Conservation (phyloP, 768 basidiomycete genomes). For the Boletellus ananiceps region DNA sequence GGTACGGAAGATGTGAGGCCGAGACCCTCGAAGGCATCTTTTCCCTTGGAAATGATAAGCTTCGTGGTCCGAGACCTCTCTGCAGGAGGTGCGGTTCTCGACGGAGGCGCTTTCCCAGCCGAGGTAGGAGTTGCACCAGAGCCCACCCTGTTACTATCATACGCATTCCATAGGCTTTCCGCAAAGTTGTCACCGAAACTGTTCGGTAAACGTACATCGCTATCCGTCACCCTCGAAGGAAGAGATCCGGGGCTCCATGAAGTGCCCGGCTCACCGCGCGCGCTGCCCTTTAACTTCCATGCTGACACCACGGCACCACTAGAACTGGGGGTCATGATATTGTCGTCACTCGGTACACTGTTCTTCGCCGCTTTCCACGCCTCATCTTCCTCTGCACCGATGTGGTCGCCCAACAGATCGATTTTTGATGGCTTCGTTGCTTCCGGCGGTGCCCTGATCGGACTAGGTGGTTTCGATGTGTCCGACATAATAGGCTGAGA, state of each 20-base stretch:
- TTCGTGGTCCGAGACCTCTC: constrained; percentile 32
- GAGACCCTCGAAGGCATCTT: constrained; percentile 79
- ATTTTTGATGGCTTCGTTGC: constrained; percentile 12
- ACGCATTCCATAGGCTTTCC: constrained; percentile 51
- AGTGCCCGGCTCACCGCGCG: constrained; percentile 27
- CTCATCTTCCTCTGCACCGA: constrained; percentile 40
- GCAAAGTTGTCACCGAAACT: constrained; percentile 67
- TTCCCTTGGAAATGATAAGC: constrained; percentile 37
- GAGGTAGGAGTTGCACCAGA: constrained; percentile 2
- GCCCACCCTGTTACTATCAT: constrained; percentile 31
- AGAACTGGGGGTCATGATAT: constrained; percentile 22
- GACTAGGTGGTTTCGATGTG: constrained; percentile 22
- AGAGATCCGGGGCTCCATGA: constrained; percentile 39
- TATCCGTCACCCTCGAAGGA: constrained; percentile 20
- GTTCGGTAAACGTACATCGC: constrained; percentile 21
- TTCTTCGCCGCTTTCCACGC: constrained; percentile 43
- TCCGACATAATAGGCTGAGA: constrained; percentile 37
- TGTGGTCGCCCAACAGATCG: constrained; percentile 37
- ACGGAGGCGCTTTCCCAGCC: constrained; percentile 14
- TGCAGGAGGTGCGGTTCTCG: constrained; percentile 23
- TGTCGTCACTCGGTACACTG: constrained; percentile 12
- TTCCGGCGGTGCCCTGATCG: constrained; percentile 13
- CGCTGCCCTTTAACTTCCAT: constrained; percentile 28
- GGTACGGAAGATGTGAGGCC: constrained; percentile 45
- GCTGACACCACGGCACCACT: constrained; percentile 19